Evolutionary conservation across 2,329 filamentous ascomycete genomes (phyloP).

Genomic region (Aureobasidium sp.): DNA sequence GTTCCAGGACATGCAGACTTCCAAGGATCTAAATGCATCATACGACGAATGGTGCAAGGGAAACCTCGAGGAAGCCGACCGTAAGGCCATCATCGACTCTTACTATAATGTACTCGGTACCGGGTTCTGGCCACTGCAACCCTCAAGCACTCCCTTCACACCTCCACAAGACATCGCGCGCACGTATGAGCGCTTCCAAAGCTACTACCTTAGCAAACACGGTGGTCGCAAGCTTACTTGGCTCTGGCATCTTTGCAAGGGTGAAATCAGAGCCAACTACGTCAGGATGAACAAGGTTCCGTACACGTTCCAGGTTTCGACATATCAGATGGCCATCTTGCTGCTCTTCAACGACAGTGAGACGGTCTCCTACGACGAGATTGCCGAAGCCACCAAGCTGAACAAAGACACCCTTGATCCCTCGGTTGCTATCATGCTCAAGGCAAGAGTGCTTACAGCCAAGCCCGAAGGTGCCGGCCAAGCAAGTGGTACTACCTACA

Average conservation of each 20-base stretch:
- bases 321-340: slow-evolving; percentile 95
- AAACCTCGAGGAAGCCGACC: slow-evolving; percentile 54
- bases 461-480: slow-evolving; percentile 65
- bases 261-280: slow-evolving; percentile 90
- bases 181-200: slow-evolving; percentile 81
- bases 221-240: slow-evolving; percentile 93
- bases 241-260: slow-evolving; percentile 98
- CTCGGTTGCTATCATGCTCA: slow-evolving; percentile 75
- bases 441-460: slow-evolving; percentile 79
- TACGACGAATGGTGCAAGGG: slow-evolving; percentile 71
- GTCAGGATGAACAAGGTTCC: slow-evolving; percentile 79
- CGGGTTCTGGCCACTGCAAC: slow-evolving; percentile 89
- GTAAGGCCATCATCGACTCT: slow-evolving; percentile 68
- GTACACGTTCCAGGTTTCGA: slow-evolving; percentile 94
- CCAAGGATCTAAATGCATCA: slow-evolving; percentile 85
- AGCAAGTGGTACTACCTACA: slow-evolving; percentile 68
- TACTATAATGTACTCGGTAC: slow-evolving; percentile 90
- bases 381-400: slow-evolving; percentile 70
- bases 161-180: slow-evolving; percentile 76
- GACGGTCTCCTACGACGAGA: slow-evolving; percentile 77
- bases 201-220: slow-evolving; percentile 94
- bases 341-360: slow-evolving; percentile 91
- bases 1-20: slow-evolving; percentile 99
- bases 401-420: slow-evolving; percentile 77
- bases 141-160: slow-evolving; percentile 80